Conservation (phyloP, 306 rosid species). For the Comarum palustre region DNA sequence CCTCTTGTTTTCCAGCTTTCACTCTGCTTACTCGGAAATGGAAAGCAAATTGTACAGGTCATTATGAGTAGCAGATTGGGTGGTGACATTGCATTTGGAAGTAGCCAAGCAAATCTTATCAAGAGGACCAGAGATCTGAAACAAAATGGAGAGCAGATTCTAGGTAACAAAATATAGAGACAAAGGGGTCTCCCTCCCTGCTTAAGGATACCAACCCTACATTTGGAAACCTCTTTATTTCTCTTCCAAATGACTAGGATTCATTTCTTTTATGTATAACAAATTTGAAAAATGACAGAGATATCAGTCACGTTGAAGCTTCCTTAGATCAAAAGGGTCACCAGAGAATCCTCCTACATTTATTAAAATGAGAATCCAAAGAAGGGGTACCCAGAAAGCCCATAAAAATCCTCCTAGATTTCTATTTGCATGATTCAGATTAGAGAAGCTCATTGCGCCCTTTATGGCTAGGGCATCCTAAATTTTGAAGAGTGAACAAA, state of each 20-base stretch:
- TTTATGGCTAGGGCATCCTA: neutral
- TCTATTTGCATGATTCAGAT: neutral
- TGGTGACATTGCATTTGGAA: neutral
- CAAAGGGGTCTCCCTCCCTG: slow-evolving; percentile 16
- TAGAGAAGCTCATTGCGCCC: neutral
- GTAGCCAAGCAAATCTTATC: slow-evolving; percentile 21
- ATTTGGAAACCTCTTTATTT: neutral
- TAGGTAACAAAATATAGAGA: slow-evolving; percentile 3
- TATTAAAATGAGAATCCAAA: slow-evolving; percentile 11
- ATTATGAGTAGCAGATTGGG: slow-evolving; percentile 3
- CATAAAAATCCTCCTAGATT: slow-evolving; percentile 14
- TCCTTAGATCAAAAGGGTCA: slow-evolving; percentile 4
- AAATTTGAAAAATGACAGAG: neutral
- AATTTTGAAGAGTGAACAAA: neutral
- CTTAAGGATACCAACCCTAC: neutral
- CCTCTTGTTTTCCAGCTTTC: neutral
- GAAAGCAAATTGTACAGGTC: neutral
- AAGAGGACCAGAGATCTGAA: neutral
- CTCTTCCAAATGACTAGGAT: neutral
- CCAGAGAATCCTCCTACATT: slow-evolving; percentile 6
- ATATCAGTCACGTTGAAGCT: neutral
- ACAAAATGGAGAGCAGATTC: slow-evolving; percentile 16
- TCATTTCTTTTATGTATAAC: neutral
- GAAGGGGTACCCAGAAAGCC: slow-evolving; percentile 8
- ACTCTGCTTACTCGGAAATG: neutral